These are phyloP conservation scores for Zopfochytrium polystomum DNA, from an alignment of 371 early-diverging fungal species.

Conservation along the genomic window DNA sequence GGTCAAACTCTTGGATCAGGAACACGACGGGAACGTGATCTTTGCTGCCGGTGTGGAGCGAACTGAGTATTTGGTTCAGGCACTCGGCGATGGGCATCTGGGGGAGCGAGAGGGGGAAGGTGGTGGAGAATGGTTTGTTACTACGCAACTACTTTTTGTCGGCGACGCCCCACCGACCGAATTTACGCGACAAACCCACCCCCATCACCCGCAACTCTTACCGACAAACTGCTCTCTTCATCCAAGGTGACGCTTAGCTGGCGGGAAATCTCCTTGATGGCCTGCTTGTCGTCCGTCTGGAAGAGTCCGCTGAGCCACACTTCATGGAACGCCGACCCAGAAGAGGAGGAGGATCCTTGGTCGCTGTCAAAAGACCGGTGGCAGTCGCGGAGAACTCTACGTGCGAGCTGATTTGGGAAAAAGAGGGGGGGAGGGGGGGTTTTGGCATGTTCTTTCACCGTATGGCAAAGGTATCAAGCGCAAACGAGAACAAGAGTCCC, in stretches of 20 bases:
- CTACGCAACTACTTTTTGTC: too few species aligned
- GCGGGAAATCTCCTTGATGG: constrained; percentile 76
- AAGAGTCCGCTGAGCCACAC: constrained; percentile 71
- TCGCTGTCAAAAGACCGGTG: too few species aligned
- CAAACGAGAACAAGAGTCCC: too few species aligned
- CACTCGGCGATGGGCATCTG: constrained; percentile 62
- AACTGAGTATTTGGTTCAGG: constrained; percentile 58
- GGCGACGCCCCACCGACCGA: too few species aligned
- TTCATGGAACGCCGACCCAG: constrained; percentile 3
- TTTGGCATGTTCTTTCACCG: too few species aligned
- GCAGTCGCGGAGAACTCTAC: too few species aligned
- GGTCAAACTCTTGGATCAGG: constrained; percentile 85
- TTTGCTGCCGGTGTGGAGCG: constrained; percentile 57
- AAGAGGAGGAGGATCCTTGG: too few species aligned
- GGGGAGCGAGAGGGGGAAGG: not conserved
- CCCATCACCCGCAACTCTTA: not conserved
- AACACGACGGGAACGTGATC: constrained; percentile 71
- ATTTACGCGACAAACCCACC: too few species aligned
- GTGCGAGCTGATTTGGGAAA: too few species aligned
- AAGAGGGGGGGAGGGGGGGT: not conserved
- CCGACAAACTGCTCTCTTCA: not conserved
- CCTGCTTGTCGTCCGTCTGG: constrained; percentile 77
- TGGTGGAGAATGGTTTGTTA: not conserved
- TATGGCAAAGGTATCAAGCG: too few species aligned
- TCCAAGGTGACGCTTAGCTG: constrained; percentile 53